phyloP scores from a whole-genome alignment of 2,329 filamentous ascomycete genomes.

The Aphanocladium album region DNA sequence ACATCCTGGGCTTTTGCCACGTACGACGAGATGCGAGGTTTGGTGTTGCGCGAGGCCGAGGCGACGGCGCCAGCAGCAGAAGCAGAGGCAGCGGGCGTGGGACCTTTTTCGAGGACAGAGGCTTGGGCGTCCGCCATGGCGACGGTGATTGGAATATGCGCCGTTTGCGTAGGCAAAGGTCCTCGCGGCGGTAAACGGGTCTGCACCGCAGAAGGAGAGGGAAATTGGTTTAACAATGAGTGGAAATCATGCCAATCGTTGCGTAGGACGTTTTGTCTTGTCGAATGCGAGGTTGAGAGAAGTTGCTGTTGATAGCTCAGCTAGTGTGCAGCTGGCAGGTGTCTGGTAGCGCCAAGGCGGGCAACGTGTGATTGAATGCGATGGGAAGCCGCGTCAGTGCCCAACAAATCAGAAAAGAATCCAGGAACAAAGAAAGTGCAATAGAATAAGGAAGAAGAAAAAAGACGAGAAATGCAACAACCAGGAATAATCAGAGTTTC shows the following conservation, averaged over 20 bases:
- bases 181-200: too few species aligned
- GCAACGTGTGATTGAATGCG: background rate
- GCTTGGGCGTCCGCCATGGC: background rate
- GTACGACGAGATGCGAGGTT: background rate
- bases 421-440: too few species aligned
- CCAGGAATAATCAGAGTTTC: background rate
- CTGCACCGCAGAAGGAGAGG: background rate
- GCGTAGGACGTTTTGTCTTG: too few species aligned
- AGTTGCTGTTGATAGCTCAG: background rate
- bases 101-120: background rate
- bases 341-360: background rate
- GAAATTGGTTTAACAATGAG: background rate
- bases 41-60: constrained; percentile 2
- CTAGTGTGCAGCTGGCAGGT: background rate
- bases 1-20: background rate
- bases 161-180: background rate
- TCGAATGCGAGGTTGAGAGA: background rate
- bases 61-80: too few species aligned
- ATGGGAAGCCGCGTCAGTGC: background rate
- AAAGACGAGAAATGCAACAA: background rate
- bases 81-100: too few species aligned
- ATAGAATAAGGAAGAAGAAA: background rate
- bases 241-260: background rate
- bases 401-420: background rate
- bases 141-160: background rate